A percentile compares a stretch with the other conserved stretches of the same genome.
Evolutionary conservation across 2,329 filamentous ascomycete species (phyloP).

Genomic region (Fusarium oligoseptatum): DNA sequence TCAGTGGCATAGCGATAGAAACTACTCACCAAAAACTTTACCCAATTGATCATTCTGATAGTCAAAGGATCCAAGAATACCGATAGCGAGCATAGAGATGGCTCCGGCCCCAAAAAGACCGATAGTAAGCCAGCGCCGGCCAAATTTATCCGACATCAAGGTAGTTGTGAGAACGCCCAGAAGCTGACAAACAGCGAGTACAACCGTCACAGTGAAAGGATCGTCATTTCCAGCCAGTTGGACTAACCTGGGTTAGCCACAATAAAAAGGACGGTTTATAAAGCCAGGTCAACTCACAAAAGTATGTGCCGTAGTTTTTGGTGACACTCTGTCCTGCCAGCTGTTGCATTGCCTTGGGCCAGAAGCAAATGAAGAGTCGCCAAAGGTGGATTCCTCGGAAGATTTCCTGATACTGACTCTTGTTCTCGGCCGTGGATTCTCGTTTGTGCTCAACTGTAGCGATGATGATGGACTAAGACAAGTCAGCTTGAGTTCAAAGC

Average conservation of each 20-base stretch:
- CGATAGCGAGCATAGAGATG: not conserved
- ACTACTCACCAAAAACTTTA: not conserved
- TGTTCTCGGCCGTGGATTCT: not conserved
- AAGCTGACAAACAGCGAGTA: not conserved
- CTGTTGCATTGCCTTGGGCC: constrained; percentile 20
- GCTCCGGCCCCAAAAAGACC: constrained; percentile 2
- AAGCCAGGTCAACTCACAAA: not conserved
- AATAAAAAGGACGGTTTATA: not conserved
- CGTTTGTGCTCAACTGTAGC: not conserved
- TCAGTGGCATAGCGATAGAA: too few relatives aligned
- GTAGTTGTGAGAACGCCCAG: not conserved
- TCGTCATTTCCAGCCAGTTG: not conserved
- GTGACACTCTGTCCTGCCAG: constrained; percentile 12
- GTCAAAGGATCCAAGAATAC: constrained; percentile 1
- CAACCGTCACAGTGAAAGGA: not conserved
- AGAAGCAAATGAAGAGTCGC: constrained; percentile 14
- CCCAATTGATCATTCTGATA: not conserved
- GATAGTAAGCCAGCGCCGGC: not conserved
- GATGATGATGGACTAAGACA: not conserved
- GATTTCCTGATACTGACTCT: constrained; percentile 3
- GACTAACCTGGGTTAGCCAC: not conserved
- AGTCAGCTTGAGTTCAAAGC: not conserved
- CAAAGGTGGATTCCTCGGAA: constrained; percentile 11
- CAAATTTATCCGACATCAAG: constrained; percentile 3
- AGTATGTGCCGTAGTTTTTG: constrained; percentile 19